Evolutionary conservation across 805 yeast species (phyloP), one percentile per base, ranked within the genome.

Genomic region (Metschnikowia anglica): DNA sequence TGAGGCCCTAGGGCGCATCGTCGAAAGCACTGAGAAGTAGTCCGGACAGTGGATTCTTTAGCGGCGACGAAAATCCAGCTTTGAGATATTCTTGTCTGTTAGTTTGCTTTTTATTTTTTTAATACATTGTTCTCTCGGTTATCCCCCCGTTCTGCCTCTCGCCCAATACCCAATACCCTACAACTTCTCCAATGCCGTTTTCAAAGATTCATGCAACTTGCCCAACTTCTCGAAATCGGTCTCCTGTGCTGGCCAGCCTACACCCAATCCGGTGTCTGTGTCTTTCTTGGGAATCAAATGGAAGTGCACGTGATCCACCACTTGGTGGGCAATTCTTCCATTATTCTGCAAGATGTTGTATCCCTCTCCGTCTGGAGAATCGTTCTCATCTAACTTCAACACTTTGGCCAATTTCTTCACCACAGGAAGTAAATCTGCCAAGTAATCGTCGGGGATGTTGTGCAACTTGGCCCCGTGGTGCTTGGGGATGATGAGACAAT

Each of bases 301-400:
- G 77, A 93, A 86, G 64, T 91, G 99, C 45, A 93, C 97, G 62
- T 91, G 99, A 54, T 86, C 93, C 44, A 93, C 98, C 43, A 77
- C 84, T 70, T 91, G 99, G 61, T 93, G 98, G 10, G 98, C 99
- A 59, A 90, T 82, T 61, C 87, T 70, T 37, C 98, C 98, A 55
- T 91, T 93, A 74, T 91, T 93, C 66, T 90, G 98, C 52, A 91
- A 71, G 16, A 91, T 62, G 61, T 91, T 91, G 75, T 91, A 91
- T 34, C 96, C 95, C 37, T 67, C 73, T 15, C 88, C 88, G 4
- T 74, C 73, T 3, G 73, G 73, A 24, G 80, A 77, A 28, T 85
- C 79, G 46, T 83, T 84, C 34, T 70, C 68, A 51, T 79, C 84
- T 50, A 83, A 73, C 3, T 77, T 83, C 48, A 87, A 70, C 5